Conservation (phyloP, 2,329 filamentous ascomycete species). For the Dendryphion nanum region DNA sequence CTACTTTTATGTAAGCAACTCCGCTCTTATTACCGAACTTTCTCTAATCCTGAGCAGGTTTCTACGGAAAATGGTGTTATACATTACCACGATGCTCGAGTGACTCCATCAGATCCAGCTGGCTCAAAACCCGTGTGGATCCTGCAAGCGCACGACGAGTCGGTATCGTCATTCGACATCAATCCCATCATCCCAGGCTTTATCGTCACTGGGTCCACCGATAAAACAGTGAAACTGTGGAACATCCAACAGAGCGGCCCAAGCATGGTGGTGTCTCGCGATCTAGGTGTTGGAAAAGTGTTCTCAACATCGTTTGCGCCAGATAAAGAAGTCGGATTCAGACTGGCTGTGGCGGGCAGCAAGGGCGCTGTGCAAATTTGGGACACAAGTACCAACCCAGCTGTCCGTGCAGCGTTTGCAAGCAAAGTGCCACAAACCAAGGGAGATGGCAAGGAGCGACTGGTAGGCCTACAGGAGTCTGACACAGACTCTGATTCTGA, state of each 20-base stretch:
- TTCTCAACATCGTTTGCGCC: slow-evolving; percentile 90
- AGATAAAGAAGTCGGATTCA: slow-evolving; percentile 85
- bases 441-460: slow-evolving; percentile 67
- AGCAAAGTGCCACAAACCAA: slow-evolving; percentile 61
- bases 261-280: slow-evolving; percentile 85
- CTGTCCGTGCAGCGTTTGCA: slow-evolving; percentile 82
- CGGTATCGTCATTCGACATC: slow-evolving; percentile 88
- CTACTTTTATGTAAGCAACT: slow-evolving; percentile 74
- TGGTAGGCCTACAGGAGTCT: slow-evolving; percentile 69
- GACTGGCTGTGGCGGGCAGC: slow-evolving; percentile 89
- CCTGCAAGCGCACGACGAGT: slow-evolving; percentile 91
- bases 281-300: slow-evolving; percentile 91
- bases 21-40: neutral
- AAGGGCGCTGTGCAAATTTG: slow-evolving; percentile 91
- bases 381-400: slow-evolving; percentile 92
- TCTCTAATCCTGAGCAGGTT: slow-evolving; percentile 24
- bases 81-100: slow-evolving; percentile 86
- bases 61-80: slow-evolving; percentile 90
- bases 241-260: slow-evolving; percentile 77
- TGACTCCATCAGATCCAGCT: slow-evolving; percentile 68
- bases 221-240: slow-evolving; percentile 97
- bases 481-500: slow-evolving; percentile 63
- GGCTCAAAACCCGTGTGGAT: slow-evolving; percentile 88
- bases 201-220: slow-evolving; percentile 88
- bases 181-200: slow-evolving; percentile 88